Percentiles rank a stretch among this genome's conserved stretches.
Conservation (phyloP, 169 alveolate genomes). For the Eimeria zaria region DNA sequence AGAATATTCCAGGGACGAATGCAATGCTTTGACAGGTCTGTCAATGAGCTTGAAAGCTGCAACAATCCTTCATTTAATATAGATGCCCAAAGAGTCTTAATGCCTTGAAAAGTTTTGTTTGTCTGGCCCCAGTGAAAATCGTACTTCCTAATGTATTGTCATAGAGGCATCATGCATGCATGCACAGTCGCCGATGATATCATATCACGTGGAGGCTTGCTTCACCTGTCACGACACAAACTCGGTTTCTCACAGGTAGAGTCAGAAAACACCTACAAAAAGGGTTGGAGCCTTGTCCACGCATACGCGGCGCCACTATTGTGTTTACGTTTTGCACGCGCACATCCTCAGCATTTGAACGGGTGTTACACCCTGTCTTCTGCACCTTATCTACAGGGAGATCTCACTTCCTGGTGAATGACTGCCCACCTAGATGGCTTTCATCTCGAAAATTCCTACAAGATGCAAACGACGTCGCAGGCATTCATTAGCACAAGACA, state of each 20-base stretch:
- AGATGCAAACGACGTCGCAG: background rate
- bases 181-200: background rate
- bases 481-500: background rate
- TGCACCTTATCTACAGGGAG: background rate
- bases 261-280: background rate
- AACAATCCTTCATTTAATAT: background rate
- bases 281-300: background rate
- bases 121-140: background rate
- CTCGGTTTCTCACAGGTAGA: background rate
- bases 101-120: background rate
- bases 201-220: background rate
- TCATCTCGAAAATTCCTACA: background rate
- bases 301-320: background rate
- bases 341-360: background rate
- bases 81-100: background rate
- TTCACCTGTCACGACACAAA: background rate
- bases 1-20: background rate
- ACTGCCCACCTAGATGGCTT: background rate
- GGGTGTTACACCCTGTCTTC: background rate
- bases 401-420: background rate
- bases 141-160: background rate
- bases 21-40: background rate
- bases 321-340: background rate
- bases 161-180: background rate
- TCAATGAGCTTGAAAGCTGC: background rate